Evolutionary conservation across 2,329 filamentous ascomycete genomes (phyloP), one percentile per base, ranked within the genome.

Genomic region (Epichloe hybrida): DNA sequence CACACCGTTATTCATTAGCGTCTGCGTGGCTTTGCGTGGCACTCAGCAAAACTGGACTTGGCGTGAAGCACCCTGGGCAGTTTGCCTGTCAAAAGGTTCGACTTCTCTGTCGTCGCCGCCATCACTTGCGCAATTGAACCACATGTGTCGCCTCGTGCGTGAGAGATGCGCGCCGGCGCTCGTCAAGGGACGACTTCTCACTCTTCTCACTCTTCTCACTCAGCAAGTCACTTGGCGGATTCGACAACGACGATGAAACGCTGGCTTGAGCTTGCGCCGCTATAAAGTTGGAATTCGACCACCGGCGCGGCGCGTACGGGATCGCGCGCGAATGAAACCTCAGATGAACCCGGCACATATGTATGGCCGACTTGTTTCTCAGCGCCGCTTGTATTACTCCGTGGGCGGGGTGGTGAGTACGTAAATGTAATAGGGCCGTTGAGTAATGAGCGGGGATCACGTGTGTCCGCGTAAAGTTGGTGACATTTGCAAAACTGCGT

Each of bases 381-480:
- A 31, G 27, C 27, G 3, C 27, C 27, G 8, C 8, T 31, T 9
- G 27, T 31, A 11, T 3, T 3, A 31, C 8, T 31, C 27, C 27
- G 27, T 31, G 1, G 27, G 27, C 27, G 8, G 27, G 27, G 27
- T 27, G 27, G 27, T 8, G 27, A 27, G 7, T 27, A 27, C 2
- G n/a, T n/a, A 5, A 9, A 8, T 3, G 8, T 31, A 17, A 2
- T 17, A 17, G 17, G 17, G 5, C 8, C 13, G 21, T 41, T 13
- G 7, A 21, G 35, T 13, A 15, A 31, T 12, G 9, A n/a, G 13
- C 15, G 5, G 6, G 4, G 5, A 8, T 52, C 51, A 52, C 51
- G 51, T 52, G 51, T 4, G 15, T 8, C 13, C 48, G 51, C 48
- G 51, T 36, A 12, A n/a, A 5, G 12, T 38, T 50, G 48, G 48